Evolutionary conservation across 164 flowering plant species (phyloP).

Genomic region (Vitis rotundifolia): DNA sequence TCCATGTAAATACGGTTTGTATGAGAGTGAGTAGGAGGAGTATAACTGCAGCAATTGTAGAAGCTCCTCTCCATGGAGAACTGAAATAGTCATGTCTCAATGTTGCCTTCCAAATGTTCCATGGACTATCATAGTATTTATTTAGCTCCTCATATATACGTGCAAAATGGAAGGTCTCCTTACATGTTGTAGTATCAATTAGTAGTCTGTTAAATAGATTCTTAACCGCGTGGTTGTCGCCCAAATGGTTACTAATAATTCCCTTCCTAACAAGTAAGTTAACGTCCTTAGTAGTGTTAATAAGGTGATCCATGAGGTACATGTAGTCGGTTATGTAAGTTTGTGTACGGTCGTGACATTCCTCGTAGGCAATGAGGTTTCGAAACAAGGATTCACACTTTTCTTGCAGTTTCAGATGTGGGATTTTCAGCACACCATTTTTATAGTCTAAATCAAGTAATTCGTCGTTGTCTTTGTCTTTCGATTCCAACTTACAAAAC

Average conservation of each 20-base stretch:
- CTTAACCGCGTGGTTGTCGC: background rate
- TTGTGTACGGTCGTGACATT: background rate
- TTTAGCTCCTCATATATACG: slow-evolving; percentile 8
- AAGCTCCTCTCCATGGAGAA: slow-evolving; percentile 26
- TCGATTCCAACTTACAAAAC: background rate
- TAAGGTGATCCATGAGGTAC: slow-evolving; percentile 8
- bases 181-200: background rate
- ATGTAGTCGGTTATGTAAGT: slow-evolving; percentile 15
- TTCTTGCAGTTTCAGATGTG: background rate
- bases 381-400: background rate
- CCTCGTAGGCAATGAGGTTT: slow-evolving; percentile 1
- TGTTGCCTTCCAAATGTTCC: slow-evolving; percentile 24
- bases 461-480: too few species aligned
- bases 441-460: background rate
- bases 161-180: slow-evolving; percentile 3
- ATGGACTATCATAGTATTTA: background rate
- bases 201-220: background rate
- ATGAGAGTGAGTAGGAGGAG: slow-evolving; percentile 21
- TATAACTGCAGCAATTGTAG: slow-evolving; percentile 16
- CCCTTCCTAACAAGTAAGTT: slow-evolving; percentile 10
- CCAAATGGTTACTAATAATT: background rate
- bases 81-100: slow-evolving; percentile 20
- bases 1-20: slow-evolving; percentile 15
- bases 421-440: slow-evolving; percentile 2
- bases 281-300: slow-evolving; percentile 16